phyloP scores from a whole-genome alignment of 2,329 filamentous ascomycete genomes.

The Pseudonectria buxi region DNA sequence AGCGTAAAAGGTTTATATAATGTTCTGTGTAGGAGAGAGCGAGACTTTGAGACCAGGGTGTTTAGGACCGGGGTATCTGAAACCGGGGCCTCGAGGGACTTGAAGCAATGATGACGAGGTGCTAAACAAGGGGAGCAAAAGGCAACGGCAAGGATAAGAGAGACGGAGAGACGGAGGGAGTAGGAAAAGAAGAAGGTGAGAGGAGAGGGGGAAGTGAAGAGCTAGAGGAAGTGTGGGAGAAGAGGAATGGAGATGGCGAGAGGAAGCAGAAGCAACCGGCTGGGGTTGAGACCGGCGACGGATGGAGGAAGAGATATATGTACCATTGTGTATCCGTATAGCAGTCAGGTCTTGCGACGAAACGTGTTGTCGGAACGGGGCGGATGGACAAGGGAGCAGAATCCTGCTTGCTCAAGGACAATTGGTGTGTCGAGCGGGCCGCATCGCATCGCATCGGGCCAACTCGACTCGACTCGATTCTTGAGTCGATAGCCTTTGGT shows the following conservation, averaged over 20 bases:
- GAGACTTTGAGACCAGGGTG: background rate
- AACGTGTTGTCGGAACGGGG: too few species aligned
- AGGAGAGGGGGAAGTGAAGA: background rate
- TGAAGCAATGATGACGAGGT: background rate
- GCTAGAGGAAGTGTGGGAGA: background rate
- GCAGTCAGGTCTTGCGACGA: background rate
- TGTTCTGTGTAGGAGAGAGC: background rate
- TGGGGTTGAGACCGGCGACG: too few species aligned
- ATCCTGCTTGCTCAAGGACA: too few species aligned
- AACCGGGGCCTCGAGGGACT: background rate
- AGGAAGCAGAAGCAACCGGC: background rate
- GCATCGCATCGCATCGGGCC: too few species aligned
- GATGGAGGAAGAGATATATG: too few species aligned
- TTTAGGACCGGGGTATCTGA: background rate
- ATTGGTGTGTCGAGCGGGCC: too few species aligned
- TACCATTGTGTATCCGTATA: background rate
- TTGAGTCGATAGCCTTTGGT: too few species aligned
- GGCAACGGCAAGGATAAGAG: slow-evolving; percentile 1
- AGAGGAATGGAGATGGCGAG: slow-evolving; percentile 15
- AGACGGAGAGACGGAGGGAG: slow-evolving; percentile 5
- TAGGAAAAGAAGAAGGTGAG: slow-evolving; percentile 9
- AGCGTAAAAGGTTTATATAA: background rate
- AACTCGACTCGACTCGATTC: too few species aligned
- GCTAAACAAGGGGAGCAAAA: background rate
- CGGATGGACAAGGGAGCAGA: too few species aligned